phyloP scores from a whole-genome alignment of 352 stramenopile species.

The Vaucheria bursata region DNA sequence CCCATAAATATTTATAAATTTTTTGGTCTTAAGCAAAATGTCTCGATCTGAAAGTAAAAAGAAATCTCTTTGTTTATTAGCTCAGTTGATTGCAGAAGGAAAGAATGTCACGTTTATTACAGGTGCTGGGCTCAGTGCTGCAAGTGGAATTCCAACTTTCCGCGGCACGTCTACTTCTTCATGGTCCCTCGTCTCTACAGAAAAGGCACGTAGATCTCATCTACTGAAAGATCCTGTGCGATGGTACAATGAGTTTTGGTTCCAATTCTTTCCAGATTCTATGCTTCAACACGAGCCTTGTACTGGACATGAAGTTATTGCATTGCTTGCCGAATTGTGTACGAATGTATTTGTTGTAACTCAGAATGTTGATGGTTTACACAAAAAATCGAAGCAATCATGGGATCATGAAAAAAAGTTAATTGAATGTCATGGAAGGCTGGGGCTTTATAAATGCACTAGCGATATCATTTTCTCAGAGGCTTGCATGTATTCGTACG shows the following conservation, averaged over 20 bases:
- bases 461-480: no score
- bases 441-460: slow-evolving; percentile 53
- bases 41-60: background rate
- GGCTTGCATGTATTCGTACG: no score
- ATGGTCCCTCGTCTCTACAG: slow-evolving; percentile 31
- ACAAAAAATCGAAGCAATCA: slow-evolving; percentile 33
- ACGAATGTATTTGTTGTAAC: slow-evolving; percentile 44
- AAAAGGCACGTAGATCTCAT: slow-evolving; percentile 44
- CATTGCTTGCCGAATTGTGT: slow-evolving; percentile 24
- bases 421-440: slow-evolving; percentile 52
- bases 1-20: no score
- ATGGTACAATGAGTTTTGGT: slow-evolving; percentile 56
- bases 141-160: slow-evolving; percentile 38
- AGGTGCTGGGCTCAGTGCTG: slow-evolving; percentile 22
- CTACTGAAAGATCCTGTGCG: slow-evolving; percentile 51
- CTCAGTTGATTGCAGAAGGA: background rate
- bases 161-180: slow-evolving; percentile 20
- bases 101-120: slow-evolving; percentile 40
- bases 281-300: slow-evolving; percentile 47
- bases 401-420: slow-evolving; percentile 45
- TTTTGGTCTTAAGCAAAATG: no score
- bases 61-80: background rate
- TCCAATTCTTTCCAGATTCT: slow-evolving; percentile 49
- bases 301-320: slow-evolving; percentile 49
- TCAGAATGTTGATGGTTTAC: slow-evolving; percentile 53